A percentile compares a stretch with the other conserved stretches of the same genome.
phyloP scores from a whole-genome alignment of 805 yeast genomes.

The Lachancea cidri region DNA sequence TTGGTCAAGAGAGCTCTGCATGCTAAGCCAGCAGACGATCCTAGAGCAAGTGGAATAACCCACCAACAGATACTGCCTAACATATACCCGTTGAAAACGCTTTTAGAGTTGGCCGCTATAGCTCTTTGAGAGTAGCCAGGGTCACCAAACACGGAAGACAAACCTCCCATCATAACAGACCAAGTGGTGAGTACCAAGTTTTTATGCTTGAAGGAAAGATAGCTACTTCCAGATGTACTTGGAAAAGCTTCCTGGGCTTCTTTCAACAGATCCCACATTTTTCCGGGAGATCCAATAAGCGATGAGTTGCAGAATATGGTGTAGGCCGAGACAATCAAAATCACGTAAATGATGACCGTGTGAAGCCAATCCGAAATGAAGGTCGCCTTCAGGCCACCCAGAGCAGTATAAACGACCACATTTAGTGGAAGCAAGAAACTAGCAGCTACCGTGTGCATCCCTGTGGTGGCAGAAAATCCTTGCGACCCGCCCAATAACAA shows the following conservation, averaged over 20 bases:
- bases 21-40: slow-evolving; percentile 34
- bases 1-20: slow-evolving; percentile 33
- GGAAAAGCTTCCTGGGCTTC: slow-evolving; percentile 34
- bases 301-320: slow-evolving; percentile 34
- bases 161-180: slow-evolving; percentile 32
- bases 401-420: slow-evolving; percentile 43
- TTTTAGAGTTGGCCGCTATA: slow-evolving; percentile 37
- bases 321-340: slow-evolving; percentile 34
- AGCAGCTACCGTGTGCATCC: slow-evolving; percentile 43
- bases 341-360: slow-evolving; percentile 40
- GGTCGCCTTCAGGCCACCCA: slow-evolving; percentile 49
- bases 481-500: slow-evolving; percentile 43
- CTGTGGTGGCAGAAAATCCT: slow-evolving; percentile 37
- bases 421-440: slow-evolving; percentile 42
- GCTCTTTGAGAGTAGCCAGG: slow-evolving; percentile 40
- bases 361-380: slow-evolving; percentile 49
- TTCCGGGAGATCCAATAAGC: slow-evolving; percentile 42
- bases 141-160: slow-evolving; percentile 34
- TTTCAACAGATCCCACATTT: slow-evolving; percentile 38
- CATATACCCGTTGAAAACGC: slow-evolving; percentile 34
- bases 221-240: slow-evolving; percentile 28
- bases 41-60: slow-evolving; percentile 35
- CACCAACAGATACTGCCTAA: slow-evolving; percentile 38
- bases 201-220: slow-evolving; percentile 30
- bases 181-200: slow-evolving; percentile 30